A percentile compares a stretch with the other conserved stretches of the same genome.
phyloP scores from a whole-genome alignment of 1,139 yeast species.

The Scheffersomyces parashehatae region DNA sequence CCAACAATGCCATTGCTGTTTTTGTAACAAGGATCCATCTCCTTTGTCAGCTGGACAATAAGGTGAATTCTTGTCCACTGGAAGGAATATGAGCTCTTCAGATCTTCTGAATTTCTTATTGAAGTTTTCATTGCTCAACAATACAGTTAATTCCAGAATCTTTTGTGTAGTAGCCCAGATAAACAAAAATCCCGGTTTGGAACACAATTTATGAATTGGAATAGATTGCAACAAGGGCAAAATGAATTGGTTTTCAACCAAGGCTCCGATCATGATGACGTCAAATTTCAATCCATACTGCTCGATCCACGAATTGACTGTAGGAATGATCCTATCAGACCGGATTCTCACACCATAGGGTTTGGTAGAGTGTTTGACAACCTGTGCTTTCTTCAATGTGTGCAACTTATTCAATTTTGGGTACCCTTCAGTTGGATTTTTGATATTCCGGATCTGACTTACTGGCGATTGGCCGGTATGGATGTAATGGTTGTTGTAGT shows the following conservation, averaged over 20 bases:
- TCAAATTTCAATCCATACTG: slow-evolving; percentile 67
- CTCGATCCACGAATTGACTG: slow-evolving; percentile 61
- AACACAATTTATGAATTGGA: slow-evolving; percentile 71
- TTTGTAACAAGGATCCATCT: slow-evolving; percentile 29
- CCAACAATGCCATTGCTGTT: slow-evolving; percentile 91
- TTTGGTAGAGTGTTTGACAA: slow-evolving; percentile 48
- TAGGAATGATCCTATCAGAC: slow-evolving; percentile 53
- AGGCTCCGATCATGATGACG: slow-evolving; percentile 88
- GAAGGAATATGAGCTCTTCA: slow-evolving; percentile 78
- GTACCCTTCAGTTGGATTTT: slow-evolving; percentile 74
- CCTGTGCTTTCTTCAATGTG: slow-evolving; percentile 57
- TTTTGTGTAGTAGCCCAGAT: slow-evolving; percentile 83
- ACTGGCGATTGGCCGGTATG: slow-evolving; percentile 63
- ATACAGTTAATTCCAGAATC: slow-evolving; percentile 59
- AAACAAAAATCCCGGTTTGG: slow-evolving; percentile 83
- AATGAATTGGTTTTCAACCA: slow-evolving; percentile 69
- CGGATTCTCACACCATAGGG: slow-evolving; percentile 67
- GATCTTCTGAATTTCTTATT: slow-evolving; percentile 80
- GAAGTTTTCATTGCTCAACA: slow-evolving; percentile 52
- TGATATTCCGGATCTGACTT: slow-evolving; percentile 61
- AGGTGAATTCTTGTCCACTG: slow-evolving; percentile 58
- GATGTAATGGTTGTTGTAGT: slow-evolving; percentile 69
- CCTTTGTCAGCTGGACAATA: slow-evolving; percentile 52
- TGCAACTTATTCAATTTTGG: slow-evolving; percentile 76
- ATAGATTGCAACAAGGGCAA: slow-evolving; percentile 59